Base-by-base conservation (phyloP, 2,329 filamentous ascomycete genomes). In the Ceratocystis colombiana region DNA sequence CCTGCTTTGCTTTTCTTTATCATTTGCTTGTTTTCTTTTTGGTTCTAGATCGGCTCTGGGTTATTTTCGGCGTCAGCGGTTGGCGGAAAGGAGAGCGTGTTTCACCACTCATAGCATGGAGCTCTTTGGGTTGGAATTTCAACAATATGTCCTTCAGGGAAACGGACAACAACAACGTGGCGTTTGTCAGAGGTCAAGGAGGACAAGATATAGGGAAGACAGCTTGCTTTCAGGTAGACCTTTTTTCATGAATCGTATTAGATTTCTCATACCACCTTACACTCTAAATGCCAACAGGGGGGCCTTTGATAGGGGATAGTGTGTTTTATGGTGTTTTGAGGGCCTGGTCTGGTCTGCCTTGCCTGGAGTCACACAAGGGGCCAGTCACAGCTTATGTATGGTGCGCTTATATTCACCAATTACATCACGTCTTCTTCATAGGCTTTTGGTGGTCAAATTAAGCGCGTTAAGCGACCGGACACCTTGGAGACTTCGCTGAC, bases 111-210 rank as follows among this genome's bases (percentile, higher is more conserved):
- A 57, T 57, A 15, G 53, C 53, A 33, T 57, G 28, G 30, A 17
- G 30, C 53, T 57, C 25, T 33, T 57, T 57, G 53, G 53, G 20
- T 30, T 57, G 28, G 28, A 25, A 57, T 57, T 57, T 33, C 53
- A 57, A 30, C 53, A 30, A 57, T 6, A 33, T 57, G 53, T 57
- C 12, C 53, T 30, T 57, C 15, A 33, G 53, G 53, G 22, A 22
- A 57, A 57, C 28, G 28, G 53, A 33, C 4, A 57, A 57, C 28
- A 57, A 57, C 53, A 57, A 53, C 53, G 28, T 12, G 53, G 53
- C 53, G 28, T 57, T 57, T 33, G 30, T 17, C 12, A 57, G 53
- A 57, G 53, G 53, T 5, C 17, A 57, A 10, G 22, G 28, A 25
- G 53, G 17, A 57, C 22, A 28, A 17, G 53, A 57, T 17, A 33